These are phyloP conservation scores for Anthracocystis panici-leucophaei DNA, from an alignment of 1,284 basidiomycete species.

Conservation along the genomic window DNA sequence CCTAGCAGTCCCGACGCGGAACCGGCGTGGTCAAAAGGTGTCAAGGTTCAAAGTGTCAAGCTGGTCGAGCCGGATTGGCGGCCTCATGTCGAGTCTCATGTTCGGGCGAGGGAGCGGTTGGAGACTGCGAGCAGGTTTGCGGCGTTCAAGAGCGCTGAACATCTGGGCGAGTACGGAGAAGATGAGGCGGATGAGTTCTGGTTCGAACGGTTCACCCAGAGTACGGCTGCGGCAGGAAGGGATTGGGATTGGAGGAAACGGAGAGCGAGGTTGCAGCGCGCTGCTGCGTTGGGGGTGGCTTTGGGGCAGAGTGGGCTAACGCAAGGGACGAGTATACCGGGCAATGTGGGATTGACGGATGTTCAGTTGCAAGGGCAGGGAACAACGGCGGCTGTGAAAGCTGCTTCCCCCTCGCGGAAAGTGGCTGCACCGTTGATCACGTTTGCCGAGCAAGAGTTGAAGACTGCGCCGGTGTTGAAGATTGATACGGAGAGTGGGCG, in stretches of 20 bases:
- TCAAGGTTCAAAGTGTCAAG: slow-evolving; percentile 29
- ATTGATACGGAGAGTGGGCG: slow-evolving; percentile 32
- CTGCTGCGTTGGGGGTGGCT: slow-evolving; percentile 38
- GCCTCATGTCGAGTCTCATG: slow-evolving; percentile 53
- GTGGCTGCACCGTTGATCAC: slow-evolving; percentile 34
- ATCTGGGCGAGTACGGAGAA: background rate
- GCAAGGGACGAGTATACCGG: slow-evolving; percentile 4
- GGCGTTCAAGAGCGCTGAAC: background rate
- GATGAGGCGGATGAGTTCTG: slow-evolving; percentile 54
- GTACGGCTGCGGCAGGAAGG: slow-evolving; percentile 63
- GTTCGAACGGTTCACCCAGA: slow-evolving; percentile 66
- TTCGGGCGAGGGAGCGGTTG: slow-evolving; percentile 60
- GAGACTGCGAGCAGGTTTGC: slow-evolving; percentile 48
- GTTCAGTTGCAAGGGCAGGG: slow-evolving; percentile 32
- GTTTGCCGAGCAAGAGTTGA: slow-evolving; percentile 35
- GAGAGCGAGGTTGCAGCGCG: slow-evolving; percentile 38
- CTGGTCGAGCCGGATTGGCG: slow-evolving; percentile 65
- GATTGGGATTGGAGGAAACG: slow-evolving; percentile 67
- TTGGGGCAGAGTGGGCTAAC: slow-evolving; percentile 25
- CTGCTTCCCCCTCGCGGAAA: slow-evolving; percentile 18
- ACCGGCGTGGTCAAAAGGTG: background rate
- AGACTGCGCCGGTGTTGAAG: slow-evolving; percentile 11
- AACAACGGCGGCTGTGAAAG: slow-evolving; percentile 8
- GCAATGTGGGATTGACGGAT: slow-evolving; percentile 35
- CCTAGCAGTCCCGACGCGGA: slow-evolving; percentile 5